phyloP scores from a whole-genome alignment of 148 eudicot species.

The Euryodendron excelsum region DNA sequence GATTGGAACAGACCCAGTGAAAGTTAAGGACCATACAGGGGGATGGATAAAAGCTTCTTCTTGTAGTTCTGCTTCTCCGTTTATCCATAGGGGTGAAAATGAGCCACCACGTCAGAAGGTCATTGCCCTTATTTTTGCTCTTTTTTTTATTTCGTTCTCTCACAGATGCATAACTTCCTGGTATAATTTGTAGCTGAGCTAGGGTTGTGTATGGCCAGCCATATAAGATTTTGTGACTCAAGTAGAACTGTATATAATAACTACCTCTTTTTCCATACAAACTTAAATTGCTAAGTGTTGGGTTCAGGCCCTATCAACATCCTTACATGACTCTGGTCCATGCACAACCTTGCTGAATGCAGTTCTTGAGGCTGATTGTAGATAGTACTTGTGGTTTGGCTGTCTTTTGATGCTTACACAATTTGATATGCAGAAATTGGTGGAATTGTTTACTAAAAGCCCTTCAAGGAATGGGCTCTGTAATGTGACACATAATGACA shows the following conservation, averaged over 20 bases:
- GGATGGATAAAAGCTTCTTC: constrained; percentile 17
- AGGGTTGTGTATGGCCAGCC: neutral
- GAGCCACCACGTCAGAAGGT: constrained; percentile 38
- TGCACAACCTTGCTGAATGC: constrained; percentile 8
- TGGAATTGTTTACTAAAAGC: constrained; percentile 25
- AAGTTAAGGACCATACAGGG: constrained; percentile 2
- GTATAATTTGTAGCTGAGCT: neutral
- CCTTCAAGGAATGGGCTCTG: constrained; percentile 30
- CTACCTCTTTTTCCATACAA: neutral
- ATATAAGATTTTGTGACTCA: neutral
- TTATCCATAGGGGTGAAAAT: constrained; percentile 22
- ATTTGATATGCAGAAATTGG: constrained; percentile 27
- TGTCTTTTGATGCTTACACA: neutral
- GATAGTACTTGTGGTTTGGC: constrained; percentile 1
- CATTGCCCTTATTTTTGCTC: constrained; percentile 3
- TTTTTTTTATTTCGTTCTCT: neutral
- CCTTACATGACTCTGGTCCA: neutral
- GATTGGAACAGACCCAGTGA: constrained; percentile 20
- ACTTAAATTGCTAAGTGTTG: neutral
- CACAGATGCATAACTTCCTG: neutral
- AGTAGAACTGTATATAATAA: neutral
- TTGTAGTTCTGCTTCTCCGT: constrained; percentile 31
- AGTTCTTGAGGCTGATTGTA: too few relatives aligned
- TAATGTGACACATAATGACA: constrained; percentile 18
- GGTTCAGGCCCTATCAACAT: too few relatives aligned